These are phyloP conservation scores for Microdochium trichocladiopsis DNA, from an alignment of 2,329 filamentous ascomycete genomes.

Conservation along the genomic window DNA sequence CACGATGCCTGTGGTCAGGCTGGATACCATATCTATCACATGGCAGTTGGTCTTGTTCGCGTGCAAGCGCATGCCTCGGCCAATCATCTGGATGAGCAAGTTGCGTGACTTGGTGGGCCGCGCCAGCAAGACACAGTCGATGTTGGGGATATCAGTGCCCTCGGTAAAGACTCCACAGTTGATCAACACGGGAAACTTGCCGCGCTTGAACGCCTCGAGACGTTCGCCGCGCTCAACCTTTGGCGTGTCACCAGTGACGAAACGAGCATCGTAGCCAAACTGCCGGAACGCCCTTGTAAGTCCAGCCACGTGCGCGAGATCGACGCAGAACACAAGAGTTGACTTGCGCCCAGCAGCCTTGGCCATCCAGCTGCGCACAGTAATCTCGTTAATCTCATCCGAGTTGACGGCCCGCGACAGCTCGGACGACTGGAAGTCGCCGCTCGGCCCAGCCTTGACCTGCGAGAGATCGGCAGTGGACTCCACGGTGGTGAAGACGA, in stretches of 20 bases:
- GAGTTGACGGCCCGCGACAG: constrained; percentile 82
- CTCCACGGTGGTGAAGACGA: constrained; percentile 89
- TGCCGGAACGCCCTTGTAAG: constrained; percentile 71
- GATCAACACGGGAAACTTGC: constrained; percentile 77
- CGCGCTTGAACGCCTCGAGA: constrained; percentile 67
- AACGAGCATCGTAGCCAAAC: constrained; percentile 74
- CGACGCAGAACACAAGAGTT: constrained; percentile 90
- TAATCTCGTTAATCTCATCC: constrained; percentile 70
- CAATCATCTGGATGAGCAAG: constrained; percentile 94
- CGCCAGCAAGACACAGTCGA: constrained; percentile 86
- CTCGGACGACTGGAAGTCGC: constrained; percentile 75
- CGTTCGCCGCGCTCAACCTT: constrained; percentile 60
- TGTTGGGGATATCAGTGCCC: constrained; percentile 94
- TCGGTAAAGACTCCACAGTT: constrained; percentile 98
- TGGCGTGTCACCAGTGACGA: constrained; percentile 77
- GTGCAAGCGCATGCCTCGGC: constrained; percentile 80
- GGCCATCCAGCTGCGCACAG: constrained; percentile 77
- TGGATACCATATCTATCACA: constrained; percentile 92
- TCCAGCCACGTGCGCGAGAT: constrained; percentile 71
- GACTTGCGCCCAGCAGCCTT: constrained; percentile 70
- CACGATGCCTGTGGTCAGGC: constrained; percentile 74
- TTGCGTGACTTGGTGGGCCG: constrained; percentile 90
- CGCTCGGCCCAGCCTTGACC: constrained; percentile 56
- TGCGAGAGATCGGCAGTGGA: constrained; percentile 72
- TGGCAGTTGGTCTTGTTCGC: constrained; percentile 82